Conservation (phyloP, 2,329 filamentous ascomycete genomes). For the Myriosclerotinia curreyana region DNA sequence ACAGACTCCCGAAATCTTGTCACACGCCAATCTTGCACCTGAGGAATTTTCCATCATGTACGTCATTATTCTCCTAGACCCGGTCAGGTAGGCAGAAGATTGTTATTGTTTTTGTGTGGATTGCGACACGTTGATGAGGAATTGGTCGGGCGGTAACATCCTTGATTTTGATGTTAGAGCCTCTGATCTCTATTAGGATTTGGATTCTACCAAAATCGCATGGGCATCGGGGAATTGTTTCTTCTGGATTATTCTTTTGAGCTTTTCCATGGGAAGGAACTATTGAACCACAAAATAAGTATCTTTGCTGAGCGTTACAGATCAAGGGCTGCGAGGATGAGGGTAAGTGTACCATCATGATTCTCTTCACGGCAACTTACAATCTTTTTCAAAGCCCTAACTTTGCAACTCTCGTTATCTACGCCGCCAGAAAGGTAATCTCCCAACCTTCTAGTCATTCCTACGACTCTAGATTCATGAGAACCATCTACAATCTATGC, state of each 20-base stretch:
- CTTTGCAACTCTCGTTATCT: neutral
- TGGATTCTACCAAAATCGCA: neutral
- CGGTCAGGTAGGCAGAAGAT: neutral
- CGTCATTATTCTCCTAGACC: neutral
- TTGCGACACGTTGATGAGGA: neutral
- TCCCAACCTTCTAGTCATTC: no score
- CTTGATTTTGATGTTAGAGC: conserved; percentile 1
- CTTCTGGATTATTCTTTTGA: neutral
- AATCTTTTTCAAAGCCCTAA: neutral
- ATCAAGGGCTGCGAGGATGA: neutral
- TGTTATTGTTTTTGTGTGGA: neutral
- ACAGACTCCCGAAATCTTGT: conserved; percentile 1
- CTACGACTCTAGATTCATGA: no score
- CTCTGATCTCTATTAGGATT: neutral
- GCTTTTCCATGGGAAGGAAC: neutral
- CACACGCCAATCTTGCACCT: neutral
- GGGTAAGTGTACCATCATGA: neutral
- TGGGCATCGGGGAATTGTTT: neutral
- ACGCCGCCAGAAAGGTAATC: neutral
- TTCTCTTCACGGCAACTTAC: neutral
- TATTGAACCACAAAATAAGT: no score
- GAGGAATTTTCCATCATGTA: neutral
- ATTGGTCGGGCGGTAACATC: neutral
- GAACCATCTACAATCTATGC: no score
- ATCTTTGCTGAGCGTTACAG: neutral